phyloP scores from a whole-genome alignment of 352 stramenopile species.

The Globisporangium rhizosaccharum region DNA sequence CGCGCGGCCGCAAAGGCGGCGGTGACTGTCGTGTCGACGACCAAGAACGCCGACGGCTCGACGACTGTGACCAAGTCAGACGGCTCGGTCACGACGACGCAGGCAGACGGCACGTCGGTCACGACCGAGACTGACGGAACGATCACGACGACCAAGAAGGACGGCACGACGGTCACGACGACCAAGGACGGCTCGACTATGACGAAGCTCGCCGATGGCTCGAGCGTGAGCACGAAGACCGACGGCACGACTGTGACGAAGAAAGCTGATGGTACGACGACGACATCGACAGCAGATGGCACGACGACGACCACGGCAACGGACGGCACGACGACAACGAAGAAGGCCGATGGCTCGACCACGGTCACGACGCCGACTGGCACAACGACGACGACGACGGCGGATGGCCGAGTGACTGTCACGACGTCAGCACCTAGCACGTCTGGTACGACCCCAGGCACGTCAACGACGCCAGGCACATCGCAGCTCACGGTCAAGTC shows the following conservation, averaged over 20 bases:
- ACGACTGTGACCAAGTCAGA: slow-evolving; percentile 16
- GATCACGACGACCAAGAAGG: slow-evolving; percentile 8
- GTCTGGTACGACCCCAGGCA: slow-evolving; percentile 2
- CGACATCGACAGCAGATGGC: slow-evolving; percentile 4
- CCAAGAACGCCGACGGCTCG: slow-evolving; percentile 13
- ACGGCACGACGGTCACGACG: slow-evolving; percentile 6
- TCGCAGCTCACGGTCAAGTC: slow-evolving; percentile 14
- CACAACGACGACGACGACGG: slow-evolving; percentile 1
- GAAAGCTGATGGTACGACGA: slow-evolving; percentile 5
- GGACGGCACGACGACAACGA: slow-evolving; percentile 5
- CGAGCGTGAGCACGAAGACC: slow-evolving; percentile 4
- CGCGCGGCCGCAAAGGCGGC: slow-evolving; percentile 8
- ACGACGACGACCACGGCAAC: not conserved
- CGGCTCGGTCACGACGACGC: slow-evolving; percentile 11
- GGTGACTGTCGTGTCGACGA: slow-evolving; percentile 13
- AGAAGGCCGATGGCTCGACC: slow-evolving; percentile 7
- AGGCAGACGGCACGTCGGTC: slow-evolving; percentile 6
- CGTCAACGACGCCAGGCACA: slow-evolving; percentile 4
- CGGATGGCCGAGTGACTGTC: not conserved
- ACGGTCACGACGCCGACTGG: slow-evolving; percentile 3
- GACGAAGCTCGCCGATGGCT: slow-evolving; percentile 3
- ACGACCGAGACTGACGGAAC: slow-evolving; percentile 8
- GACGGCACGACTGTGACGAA: slow-evolving; percentile 3
- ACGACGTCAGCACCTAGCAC: slow-evolving; percentile 10
- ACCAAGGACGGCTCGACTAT: slow-evolving; percentile 4